Conservation (phyloP, 1,284 basidiomycete genomes). For the Cutaneotrichosporon mucoides region DNA sequence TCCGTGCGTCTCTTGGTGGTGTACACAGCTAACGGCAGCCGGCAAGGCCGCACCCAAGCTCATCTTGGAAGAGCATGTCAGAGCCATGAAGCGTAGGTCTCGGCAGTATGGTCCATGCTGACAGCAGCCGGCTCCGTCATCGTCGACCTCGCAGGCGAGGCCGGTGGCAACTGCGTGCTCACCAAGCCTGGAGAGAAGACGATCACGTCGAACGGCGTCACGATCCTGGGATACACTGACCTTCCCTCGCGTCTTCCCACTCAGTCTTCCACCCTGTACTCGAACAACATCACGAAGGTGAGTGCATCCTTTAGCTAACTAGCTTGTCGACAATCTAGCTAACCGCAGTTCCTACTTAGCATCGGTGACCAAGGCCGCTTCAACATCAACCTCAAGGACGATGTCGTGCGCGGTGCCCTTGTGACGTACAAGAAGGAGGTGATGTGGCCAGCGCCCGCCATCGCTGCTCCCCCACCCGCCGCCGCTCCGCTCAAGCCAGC, state of each 20-base stretch:
- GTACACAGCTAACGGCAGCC: conserved; percentile 55
- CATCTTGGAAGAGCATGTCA: conserved; percentile 72
- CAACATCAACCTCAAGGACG: conserved; percentile 66
- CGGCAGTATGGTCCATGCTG: neutral
- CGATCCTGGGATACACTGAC: conserved; percentile 67
- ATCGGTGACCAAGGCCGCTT: conserved; percentile 64
- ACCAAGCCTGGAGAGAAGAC: conserved; percentile 68
- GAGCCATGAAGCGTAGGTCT: conserved; percentile 67
- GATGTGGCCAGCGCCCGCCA: conserved; percentile 55
- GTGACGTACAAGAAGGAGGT: conserved; percentile 65
- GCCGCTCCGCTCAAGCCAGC: conserved; percentile 50
- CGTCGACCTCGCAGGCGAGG: conserved; percentile 76
- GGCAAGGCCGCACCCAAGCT: conserved; percentile 77
- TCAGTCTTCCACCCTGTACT: conserved; percentile 78
- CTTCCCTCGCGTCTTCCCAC: conserved; percentile 76
- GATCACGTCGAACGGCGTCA: conserved; percentile 63
- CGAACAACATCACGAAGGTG: conserved; percentile 76
- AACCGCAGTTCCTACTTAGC: conserved; percentile 62
- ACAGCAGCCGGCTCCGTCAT: conserved; percentile 62
- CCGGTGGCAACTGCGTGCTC: conserved; percentile 76
- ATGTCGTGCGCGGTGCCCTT: conserved; percentile 74
- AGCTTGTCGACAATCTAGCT: neutral
- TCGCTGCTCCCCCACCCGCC: conserved; percentile 51
- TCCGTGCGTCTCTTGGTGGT: conserved; percentile 50
- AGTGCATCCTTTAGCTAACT: neutral